Evolutionary conservation across 176 grass and related monocot species (phyloP).

Genomic region (Leersia perrieri): DNA sequence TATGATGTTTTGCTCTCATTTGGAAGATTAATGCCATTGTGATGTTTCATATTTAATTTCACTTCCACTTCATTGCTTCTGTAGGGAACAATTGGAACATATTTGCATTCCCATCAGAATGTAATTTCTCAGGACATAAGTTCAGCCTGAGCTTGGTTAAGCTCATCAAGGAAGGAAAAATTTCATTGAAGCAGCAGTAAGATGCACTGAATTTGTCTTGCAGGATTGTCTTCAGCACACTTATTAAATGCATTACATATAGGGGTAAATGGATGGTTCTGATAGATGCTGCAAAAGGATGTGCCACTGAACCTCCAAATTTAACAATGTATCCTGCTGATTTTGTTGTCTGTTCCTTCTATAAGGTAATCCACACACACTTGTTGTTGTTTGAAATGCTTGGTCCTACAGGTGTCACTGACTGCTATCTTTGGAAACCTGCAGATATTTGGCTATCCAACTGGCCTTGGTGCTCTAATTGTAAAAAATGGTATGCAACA

Average conservation of each 20-base stretch:
- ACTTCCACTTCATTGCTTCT: not conserved
- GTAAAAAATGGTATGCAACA: constrained; percentile 69
- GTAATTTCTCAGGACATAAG: constrained; percentile 91
- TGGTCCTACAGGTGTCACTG: constrained; percentile 27
- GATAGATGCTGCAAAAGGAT: constrained; percentile 98
- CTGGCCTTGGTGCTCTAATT: constrained; percentile 90
- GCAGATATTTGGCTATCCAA: constrained; percentile 99
- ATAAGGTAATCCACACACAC: constrained; percentile 64
- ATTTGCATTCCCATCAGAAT: constrained; percentile 97
- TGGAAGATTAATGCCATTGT: constrained; percentile 1
- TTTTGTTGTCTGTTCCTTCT: constrained; percentile 96
- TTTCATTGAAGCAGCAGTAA: constrained; percentile 57
- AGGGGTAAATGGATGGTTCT: constrained; percentile 83
- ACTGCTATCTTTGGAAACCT: constrained; percentile 35
- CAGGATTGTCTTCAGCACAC: constrained; percentile 8
- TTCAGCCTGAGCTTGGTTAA: constrained; percentile 77
- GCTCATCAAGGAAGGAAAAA: constrained; percentile 64
- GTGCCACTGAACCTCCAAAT: constrained; percentile 85
- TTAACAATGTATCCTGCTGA: constrained; percentile 69
- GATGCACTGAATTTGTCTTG: constrained; percentile 7
- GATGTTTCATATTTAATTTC: constrained; percentile 13
- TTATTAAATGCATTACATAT: constrained; percentile 29
- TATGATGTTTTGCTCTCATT: not conserved
- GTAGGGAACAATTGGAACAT: constrained; percentile 62
- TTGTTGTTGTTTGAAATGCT: constrained; percentile 7